These are phyloP conservation scores for Candida piceae DNA, from an alignment of 805 yeast genomes.

Conservation along the genomic window DNA sequence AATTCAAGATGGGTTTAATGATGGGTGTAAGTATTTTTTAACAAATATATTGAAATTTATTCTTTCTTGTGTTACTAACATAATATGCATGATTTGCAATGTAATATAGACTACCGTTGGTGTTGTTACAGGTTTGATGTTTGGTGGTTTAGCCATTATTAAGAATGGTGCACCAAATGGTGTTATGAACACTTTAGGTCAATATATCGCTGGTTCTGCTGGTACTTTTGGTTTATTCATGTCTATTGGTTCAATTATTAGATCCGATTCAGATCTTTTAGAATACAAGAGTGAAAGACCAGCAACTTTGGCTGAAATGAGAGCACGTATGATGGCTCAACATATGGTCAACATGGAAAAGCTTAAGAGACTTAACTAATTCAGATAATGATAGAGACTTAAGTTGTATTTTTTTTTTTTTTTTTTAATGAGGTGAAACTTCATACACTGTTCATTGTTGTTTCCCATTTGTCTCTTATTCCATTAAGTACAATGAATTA, in stretches of 20 bases:
- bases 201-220: conserved; percentile 93
- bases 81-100: no score
- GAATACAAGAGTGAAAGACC: conserved; percentile 24
- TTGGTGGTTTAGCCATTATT: conserved; percentile 87
- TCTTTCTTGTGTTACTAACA: no score
- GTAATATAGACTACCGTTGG: conserved; percentile 61
- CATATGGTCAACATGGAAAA: conserved; percentile 30
- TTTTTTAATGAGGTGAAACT: background rate
- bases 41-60: no score
- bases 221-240: conserved; percentile 95
- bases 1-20: conserved; percentile 96
- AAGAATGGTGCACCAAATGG: conserved; percentile 99
- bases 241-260: conserved; percentile 91
- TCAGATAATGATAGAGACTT: no score
- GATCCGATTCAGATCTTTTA: conserved; percentile 54
- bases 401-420: no score
- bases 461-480: no score
- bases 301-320: conserved; percentile 31
- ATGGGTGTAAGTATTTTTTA: conserved; percentile 86
- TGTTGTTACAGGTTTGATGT: conserved; percentile 88
- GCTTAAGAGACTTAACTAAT: conserved; percentile 7
- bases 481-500: no score
- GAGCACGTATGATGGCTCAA: conserved; percentile 40
- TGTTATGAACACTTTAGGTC: conserved; percentile 92
- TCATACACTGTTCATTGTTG: background rate